Evolutionary conservation across 192 early-diverging fungal species (phyloP).

Genomic region (Coemansia sp.): DNA sequence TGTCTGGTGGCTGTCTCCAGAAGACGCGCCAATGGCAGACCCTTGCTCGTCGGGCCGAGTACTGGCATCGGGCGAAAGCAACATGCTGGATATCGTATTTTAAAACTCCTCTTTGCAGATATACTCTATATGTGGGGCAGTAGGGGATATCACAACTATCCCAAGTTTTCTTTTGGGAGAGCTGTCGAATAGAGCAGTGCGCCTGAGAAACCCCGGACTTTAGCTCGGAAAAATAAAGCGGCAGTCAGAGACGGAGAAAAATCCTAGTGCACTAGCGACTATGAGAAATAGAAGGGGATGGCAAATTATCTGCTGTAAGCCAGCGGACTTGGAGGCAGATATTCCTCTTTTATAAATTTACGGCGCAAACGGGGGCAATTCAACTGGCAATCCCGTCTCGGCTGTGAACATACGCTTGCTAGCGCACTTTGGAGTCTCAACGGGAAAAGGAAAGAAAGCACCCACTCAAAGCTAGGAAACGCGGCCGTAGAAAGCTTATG

Average conservation of each 20-base stretch:
- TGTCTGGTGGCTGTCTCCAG: not conserved
- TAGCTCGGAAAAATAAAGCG: not conserved
- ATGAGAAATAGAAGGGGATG: not conserved
- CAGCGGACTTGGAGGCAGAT: not conserved
- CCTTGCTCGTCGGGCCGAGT: not conserved
- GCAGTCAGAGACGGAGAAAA: not conserved
- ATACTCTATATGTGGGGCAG: not conserved
- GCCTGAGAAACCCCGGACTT: not conserved
- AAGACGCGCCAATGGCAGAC: not conserved
- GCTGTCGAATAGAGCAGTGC: not conserved
- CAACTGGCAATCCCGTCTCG: not conserved
- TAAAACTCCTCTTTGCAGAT: not conserved
- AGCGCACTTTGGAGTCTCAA: not conserved
- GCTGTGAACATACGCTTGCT: not conserved
- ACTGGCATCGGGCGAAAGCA: conserved; percentile 8
- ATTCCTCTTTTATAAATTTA: conserved; percentile 1
- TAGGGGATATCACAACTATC: not conserved
- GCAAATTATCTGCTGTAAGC: not conserved
- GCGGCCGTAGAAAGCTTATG: not conserved
- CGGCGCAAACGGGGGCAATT: not conserved
- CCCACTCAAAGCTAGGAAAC: not conserved
- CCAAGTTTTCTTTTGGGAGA: not conserved
- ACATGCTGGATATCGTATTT: not conserved
- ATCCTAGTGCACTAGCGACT: not conserved
- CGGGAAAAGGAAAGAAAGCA: not conserved